Evolutionary conservation across 768 basidiomycete genomes (phyloP).

Genomic region (Lyophyllum semitale): DNA sequence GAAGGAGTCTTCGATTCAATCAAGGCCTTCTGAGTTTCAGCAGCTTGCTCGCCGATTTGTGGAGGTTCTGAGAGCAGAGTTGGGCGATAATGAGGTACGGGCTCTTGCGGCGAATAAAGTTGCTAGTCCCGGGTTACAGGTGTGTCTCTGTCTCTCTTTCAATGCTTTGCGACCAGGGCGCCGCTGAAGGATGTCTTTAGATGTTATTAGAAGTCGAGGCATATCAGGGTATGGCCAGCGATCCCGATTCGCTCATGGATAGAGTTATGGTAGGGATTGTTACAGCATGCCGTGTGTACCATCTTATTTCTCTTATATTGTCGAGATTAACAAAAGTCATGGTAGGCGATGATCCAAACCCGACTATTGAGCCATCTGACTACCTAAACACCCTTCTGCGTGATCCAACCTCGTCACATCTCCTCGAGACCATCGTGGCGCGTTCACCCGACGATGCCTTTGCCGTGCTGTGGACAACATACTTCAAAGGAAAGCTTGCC

Average conservation of each 20-base stretch:
- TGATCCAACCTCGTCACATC: slow-evolving; percentile 86
- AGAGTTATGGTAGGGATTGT: slow-evolving; percentile 76
- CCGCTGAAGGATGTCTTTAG: slow-evolving; percentile 37
- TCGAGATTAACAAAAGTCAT: slow-evolving; percentile 1
- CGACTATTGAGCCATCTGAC: slow-evolving; percentile 59
- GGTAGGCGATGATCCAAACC: slow-evolving; percentile 40
- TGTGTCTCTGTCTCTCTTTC: slow-evolving; percentile 28
- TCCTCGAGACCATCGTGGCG: slow-evolving; percentile 79
- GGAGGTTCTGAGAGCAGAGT: slow-evolving; percentile 47
- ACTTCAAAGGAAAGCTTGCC: slow-evolving; percentile 73
- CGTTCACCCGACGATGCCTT: slow-evolving; percentile 66
- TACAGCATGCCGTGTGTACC: slow-evolving; percentile 56
- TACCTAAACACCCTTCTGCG: slow-evolving; percentile 82
- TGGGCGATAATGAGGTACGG: slow-evolving; percentile 73
- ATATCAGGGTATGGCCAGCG: slow-evolving; percentile 57
- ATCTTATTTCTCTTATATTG: neutral
- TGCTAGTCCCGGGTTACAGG: slow-evolving; percentile 77
- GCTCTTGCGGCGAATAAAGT: slow-evolving; percentile 76
- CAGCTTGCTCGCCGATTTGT: slow-evolving; percentile 48
- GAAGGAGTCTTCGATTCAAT: slow-evolving; percentile 24
- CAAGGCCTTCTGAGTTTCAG: slow-evolving; percentile 50
- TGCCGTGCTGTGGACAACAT: slow-evolving; percentile 68
- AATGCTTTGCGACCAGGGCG: slow-evolving; percentile 7
- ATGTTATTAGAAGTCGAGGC: slow-evolving; percentile 84
- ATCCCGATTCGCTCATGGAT: slow-evolving; percentile 78